Percentiles rank a stretch among this genome's conserved stretches.
phyloP scores from a whole-genome alignment of 2,329 filamentous ascomycete genomes.

The Aspergillus pseudoterreus region DNA sequence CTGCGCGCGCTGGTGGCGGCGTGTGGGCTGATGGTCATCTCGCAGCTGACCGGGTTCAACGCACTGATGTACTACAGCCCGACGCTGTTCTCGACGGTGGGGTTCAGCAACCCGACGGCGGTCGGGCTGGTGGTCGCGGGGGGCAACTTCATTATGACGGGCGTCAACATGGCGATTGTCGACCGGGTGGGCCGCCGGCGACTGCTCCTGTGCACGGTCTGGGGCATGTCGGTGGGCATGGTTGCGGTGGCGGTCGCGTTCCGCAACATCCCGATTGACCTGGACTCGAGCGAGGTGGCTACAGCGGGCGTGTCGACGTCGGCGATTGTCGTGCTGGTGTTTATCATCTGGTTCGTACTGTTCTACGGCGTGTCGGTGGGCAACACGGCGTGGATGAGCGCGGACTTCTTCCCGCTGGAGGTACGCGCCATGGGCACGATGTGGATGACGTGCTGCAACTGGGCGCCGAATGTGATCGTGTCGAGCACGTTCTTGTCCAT shows the following conservation, averaged over 20 bases:
- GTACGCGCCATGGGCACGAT: conserved; percentile 49
- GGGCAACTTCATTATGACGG: conserved; percentile 46
- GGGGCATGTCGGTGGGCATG: conserved; percentile 45
- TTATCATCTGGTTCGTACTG: conserved; percentile 43
- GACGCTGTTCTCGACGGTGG: conserved; percentile 45
- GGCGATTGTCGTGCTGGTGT: conserved; percentile 41
- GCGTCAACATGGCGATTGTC: conserved; percentile 46
- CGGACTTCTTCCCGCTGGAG: conserved; percentile 49
- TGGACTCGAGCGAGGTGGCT: conserved; percentile 29
- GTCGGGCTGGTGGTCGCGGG: conserved; percentile 37
- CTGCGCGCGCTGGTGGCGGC: conserved; percentile 43
- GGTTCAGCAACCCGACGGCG: conserved; percentile 49
- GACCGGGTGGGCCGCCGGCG: conserved; percentile 45
- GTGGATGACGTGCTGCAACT: conserved; percentile 47
- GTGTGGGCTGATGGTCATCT: conserved; percentile 52
- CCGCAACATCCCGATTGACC: conserved; percentile 47
- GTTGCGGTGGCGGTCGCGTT: conserved; percentile 46
- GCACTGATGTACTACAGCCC: conserved; percentile 46
- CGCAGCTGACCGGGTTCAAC: conserved; percentile 48
- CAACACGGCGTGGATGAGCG: conserved; percentile 49
- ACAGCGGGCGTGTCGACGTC: conserved; percentile 28
- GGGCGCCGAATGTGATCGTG: conserved; percentile 50
- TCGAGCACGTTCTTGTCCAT: conserved; percentile 49
- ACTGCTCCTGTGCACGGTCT: conserved; percentile 43
- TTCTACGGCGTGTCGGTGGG: conserved; percentile 49